Percentiles rank a stretch among this genome's conserved stretches.
Evolutionary conservation across 805 yeast species (phyloP).

Genomic region (Wickerhamiella allomyrinae): DNA sequence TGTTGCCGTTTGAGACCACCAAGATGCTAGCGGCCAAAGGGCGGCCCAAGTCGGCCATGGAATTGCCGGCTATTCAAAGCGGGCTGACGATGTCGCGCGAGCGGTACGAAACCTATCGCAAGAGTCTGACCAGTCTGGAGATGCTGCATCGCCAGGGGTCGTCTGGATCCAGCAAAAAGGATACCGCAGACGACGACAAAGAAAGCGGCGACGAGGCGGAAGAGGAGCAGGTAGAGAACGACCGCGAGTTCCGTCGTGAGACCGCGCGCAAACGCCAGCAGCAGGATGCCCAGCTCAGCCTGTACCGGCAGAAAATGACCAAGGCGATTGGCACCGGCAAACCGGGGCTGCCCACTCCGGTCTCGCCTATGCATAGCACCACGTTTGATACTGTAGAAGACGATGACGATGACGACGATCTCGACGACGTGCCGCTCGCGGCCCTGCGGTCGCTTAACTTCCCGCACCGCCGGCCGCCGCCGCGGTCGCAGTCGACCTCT

Average conservation of each 20-base stretch:
- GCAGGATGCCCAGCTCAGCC: conserved; percentile 29
- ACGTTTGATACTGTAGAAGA: conserved; percentile 13
- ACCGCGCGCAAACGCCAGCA: conserved; percentile 19
- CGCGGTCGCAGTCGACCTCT: conserved; percentile 1
- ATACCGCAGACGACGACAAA: conserved; percentile 29
- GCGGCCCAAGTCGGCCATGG: conserved; percentile 7
- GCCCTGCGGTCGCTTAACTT: conserved; percentile 28
- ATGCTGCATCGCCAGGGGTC: conserved; percentile 12
- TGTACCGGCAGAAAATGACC: conserved; percentile 30
- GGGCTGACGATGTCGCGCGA: conserved; percentile 17
- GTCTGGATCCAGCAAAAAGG: background rate
- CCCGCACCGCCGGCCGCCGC: conserved; percentile 17
- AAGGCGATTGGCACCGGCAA: conserved; percentile 22
- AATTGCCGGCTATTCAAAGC: conserved; percentile 10
- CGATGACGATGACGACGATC: conserved; percentile 27
- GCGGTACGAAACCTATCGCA: conserved; percentile 18
- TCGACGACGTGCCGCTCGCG: conserved; percentile 29
- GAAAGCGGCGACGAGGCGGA: conserved; percentile 26
- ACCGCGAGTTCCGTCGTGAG: conserved; percentile 12
- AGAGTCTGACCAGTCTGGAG: conserved; percentile 10
- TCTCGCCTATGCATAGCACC: background rate
- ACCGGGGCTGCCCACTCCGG: conserved; percentile 5
- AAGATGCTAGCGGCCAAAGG: conserved; percentile 13
- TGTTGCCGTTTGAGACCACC: conserved; percentile 18
- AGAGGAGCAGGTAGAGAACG: conserved; percentile 11